Conservation (phyloP, 1,284 basidiomycete species). For the Inonotus obliquus region DNA sequence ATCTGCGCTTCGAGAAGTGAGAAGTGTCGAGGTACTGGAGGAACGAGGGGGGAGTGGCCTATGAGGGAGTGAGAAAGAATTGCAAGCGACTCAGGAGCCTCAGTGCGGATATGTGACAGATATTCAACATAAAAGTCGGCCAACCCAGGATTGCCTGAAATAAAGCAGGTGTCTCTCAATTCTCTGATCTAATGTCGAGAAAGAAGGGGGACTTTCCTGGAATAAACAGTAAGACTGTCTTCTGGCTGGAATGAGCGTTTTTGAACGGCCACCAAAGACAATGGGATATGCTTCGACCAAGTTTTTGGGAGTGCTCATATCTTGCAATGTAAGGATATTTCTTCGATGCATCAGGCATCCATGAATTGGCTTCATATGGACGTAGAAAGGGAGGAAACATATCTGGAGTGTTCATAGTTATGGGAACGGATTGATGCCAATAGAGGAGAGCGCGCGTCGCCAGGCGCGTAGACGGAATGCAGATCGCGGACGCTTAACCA, state of each 20-base stretch:
- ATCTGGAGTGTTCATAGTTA: background rate
- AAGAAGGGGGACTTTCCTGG: slow-evolving; percentile 13
- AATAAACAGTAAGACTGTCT: slow-evolving; percentile 18
- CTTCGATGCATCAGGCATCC: background rate
- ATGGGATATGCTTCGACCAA: slow-evolving; percentile 14
- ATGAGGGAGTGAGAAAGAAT: slow-evolving; percentile 36
- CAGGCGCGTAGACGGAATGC: background rate
- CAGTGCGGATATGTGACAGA: slow-evolving; percentile 11
- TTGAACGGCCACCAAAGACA: slow-evolving; percentile 21
- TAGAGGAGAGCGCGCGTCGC: too few species aligned
- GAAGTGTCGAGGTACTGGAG: background rate
- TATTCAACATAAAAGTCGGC: slow-evolving; percentile 14
- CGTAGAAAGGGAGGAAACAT: slow-evolving; percentile 10
- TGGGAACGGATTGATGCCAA: too few species aligned
- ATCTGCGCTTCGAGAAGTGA: slow-evolving; percentile 40
- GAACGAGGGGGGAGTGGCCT: slow-evolving; percentile 28
- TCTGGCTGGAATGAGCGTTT: background rate
- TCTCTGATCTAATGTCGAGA: background rate
- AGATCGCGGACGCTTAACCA: background rate
- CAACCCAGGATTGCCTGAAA: slow-evolving; percentile 17
- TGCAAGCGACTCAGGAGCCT: slow-evolving; percentile 21
- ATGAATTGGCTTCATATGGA: background rate
- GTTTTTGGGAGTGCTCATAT: slow-evolving; percentile 8
- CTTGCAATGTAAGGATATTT: background rate
- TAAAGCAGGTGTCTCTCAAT: background rate